phyloP scores from a whole-genome alignment of 179 eudicot species.

The Drosera spatulata region DNA sequence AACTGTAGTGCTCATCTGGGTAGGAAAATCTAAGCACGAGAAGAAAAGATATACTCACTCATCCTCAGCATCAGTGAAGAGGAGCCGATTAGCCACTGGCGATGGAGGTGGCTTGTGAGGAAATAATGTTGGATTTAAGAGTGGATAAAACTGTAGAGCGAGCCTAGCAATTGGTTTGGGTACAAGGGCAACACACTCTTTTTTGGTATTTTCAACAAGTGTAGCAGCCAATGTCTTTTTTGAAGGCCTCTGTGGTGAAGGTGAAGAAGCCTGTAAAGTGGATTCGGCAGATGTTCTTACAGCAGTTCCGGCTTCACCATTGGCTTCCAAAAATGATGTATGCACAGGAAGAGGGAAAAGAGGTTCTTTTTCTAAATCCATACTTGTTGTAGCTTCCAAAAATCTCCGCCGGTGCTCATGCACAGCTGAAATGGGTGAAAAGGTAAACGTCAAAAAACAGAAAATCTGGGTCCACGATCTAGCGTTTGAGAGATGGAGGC shows the following conservation, averaged over 20 bases:
- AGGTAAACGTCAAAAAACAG: conserved; percentile 8
- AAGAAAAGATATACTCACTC: conserved; percentile 43
- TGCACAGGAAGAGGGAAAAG: conserved; percentile 45
- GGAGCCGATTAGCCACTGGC: conserved; percentile 64
- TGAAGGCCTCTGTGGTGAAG: conserved; percentile 26
- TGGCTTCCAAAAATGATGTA: conserved; percentile 18
- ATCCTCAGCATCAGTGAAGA: conserved; percentile 94
- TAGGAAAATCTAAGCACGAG: too few species aligned
- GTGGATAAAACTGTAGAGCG: conserved; percentile 55
- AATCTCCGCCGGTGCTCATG: conserved; percentile 43
- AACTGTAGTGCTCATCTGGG: too few species aligned
- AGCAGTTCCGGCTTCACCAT: conserved; percentile 24
- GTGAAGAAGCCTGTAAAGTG: conserved; percentile 11
- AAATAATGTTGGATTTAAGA: conserved; percentile 73
- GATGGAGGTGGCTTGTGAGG: conserved; percentile 83
- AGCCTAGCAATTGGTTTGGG: conserved; percentile 61
- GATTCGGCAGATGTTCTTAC: conserved; percentile 10
- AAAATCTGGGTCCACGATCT: conserved; percentile 6
- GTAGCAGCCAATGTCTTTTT: conserved; percentile 84
- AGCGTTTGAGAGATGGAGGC: conserved; percentile 1
- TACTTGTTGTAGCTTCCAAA: conserved; percentile 33
- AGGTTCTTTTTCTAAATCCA: conserved; percentile 44
- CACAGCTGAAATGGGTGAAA: conserved; percentile 35
- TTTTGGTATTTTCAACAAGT: conserved; percentile 73
- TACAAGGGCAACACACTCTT: conserved; percentile 74